A percentile compares a stretch with the other conserved stretches of the same genome.
phyloP scores from a whole-genome alignment of 2,329 filamentous ascomycete genomes.

The Ophiosphaerella herpotricha region DNA sequence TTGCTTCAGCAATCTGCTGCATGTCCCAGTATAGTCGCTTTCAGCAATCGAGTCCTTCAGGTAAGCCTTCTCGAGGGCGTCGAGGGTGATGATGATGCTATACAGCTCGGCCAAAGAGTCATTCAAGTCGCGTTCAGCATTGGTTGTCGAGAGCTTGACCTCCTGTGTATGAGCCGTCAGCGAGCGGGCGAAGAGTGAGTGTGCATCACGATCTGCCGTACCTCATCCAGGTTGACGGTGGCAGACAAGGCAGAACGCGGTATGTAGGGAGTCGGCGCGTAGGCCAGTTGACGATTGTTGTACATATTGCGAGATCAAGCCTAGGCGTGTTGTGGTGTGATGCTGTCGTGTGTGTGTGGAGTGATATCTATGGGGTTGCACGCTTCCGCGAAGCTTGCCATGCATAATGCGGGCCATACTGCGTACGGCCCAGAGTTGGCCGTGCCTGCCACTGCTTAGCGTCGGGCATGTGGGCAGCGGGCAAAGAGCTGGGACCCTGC shows the following conservation, averaged over 20 bases:
- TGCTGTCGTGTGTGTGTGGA: neutral
- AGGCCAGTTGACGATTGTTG: constrained; percentile 66
- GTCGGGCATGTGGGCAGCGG: constrained; percentile 24
- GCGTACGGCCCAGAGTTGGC: neutral
- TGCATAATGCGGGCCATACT: neutral
- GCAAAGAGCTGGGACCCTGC: constrained; percentile 30
- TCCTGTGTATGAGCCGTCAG: constrained; percentile 61
- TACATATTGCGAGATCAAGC: constrained; percentile 45
- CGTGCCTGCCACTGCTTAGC: constrained; percentile 14
- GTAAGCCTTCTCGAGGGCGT: constrained; percentile 95
- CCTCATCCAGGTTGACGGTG: constrained; percentile 92
- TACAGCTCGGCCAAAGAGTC: constrained; percentile 97
- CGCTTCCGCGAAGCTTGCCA: constrained; percentile 14
- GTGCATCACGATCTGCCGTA: constrained; percentile 43
- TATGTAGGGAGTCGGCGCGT: constrained; percentile 89
- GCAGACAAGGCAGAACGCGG: constrained; percentile 82
- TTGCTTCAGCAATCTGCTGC: constrained; percentile 89
- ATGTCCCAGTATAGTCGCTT: constrained; percentile 93
- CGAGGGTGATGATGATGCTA: constrained; percentile 93
- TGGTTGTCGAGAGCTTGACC: constrained; percentile 86
- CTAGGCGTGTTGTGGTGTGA: neutral
- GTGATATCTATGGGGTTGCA: neutral
- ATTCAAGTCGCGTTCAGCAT: constrained; percentile 88
- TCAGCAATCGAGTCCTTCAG: constrained; percentile 93
- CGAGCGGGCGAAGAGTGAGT: constrained; percentile 1